These are phyloP conservation scores for Flaveria brownii DNA, from an alignment of 129 eudicot genomes.

Conservation along the genomic window DNA sequence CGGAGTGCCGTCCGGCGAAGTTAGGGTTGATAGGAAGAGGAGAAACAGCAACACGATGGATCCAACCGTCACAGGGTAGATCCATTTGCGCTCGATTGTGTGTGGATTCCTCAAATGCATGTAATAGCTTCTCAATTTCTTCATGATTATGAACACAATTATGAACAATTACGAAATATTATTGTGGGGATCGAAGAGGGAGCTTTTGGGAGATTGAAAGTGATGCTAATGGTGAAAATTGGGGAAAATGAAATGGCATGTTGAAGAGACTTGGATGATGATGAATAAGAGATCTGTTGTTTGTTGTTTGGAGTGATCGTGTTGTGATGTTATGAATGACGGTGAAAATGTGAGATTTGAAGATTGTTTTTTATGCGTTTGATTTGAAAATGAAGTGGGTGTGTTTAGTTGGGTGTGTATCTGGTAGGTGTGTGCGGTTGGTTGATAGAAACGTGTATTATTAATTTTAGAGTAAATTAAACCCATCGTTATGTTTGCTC, in stretches of 20 bases:
- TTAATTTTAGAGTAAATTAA: too few relatives aligned
- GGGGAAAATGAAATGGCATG: neutral
- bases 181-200: neutral
- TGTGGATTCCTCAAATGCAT: constrained; percentile 36
- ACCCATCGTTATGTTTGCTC: too few relatives aligned
- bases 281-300: neutral
- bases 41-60: constrained; percentile 47
- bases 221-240: neutral
- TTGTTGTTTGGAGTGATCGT: neutral
- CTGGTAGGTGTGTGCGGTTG: constrained; percentile 15
- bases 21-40: constrained; percentile 45
- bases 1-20: constrained; percentile 38
- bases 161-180: neutral
- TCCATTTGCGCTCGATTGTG: constrained; percentile 44
- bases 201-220: neutral
- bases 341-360: neutral
- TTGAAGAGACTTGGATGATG: too few relatives aligned
- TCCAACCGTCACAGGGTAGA: constrained; percentile 43
- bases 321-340: constrained; percentile 11
- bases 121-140: constrained; percentile 45
- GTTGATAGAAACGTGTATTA: neutral
- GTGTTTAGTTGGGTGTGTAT: constrained; percentile 5
- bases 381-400: constrained; percentile 3
- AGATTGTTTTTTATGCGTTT: neutral
- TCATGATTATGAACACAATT: constrained; percentile 27